Evolutionary conservation across 2,329 filamentous ascomycete genomes (phyloP).

Genomic region (Helotiales sp.): DNA sequence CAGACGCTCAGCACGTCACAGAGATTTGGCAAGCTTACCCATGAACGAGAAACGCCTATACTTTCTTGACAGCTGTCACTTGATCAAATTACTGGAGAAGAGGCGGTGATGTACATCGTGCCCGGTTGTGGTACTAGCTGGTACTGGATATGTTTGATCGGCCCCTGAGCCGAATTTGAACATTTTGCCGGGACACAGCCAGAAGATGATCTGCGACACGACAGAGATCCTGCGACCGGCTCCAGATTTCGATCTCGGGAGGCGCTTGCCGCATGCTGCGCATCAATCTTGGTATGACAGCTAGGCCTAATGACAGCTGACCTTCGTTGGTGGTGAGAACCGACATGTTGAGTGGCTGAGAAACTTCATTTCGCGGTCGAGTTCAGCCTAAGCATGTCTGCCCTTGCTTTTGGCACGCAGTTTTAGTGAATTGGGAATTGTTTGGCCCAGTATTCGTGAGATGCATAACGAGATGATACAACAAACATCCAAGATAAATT

Average conservation of each 20-base stretch:
- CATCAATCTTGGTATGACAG: background rate
- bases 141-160: constrained; percentile 12
- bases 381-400: background rate
- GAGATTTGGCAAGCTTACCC: background rate
- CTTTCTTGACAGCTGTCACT: background rate
- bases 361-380: background rate
- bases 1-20: background rate
- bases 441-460: background rate
- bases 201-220: background rate
- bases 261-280: too few relatives aligned
- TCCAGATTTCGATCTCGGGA: constrained; percentile 6
- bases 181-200: constrained; percentile 10
- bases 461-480: background rate
- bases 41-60: background rate
- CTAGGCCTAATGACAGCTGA: too few relatives aligned
- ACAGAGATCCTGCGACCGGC: constrained; percentile 3
- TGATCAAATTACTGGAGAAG: background rate
- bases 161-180: constrained; percentile 1
- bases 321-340: background rate
- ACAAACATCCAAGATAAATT: background rate
- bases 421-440: background rate
- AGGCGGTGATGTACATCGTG: background rate
- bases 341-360: background rate
- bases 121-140: background rate
- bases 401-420: background rate